Evolutionary conservation across 2,329 filamentous ascomycete species (phyloP), one percentile per base, ranked within the genome.

Genomic region (Botrytis medusae): DNA sequence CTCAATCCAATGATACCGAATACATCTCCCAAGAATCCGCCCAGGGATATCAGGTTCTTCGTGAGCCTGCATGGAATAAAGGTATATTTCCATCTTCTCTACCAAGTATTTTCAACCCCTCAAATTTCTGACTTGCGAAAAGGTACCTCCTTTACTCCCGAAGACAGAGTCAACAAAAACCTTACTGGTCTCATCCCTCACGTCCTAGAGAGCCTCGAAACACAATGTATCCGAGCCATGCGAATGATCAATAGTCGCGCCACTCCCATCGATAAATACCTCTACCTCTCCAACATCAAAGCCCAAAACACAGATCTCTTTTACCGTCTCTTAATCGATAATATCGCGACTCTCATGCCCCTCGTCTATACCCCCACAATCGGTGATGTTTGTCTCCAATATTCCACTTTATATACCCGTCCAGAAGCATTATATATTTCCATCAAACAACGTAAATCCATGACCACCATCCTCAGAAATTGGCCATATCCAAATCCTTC

Each of bases 401-500:
- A 97, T 89, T 97, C 95, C 57, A 94, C 95, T 79, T 90, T 98
- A 79, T 98, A 97, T 86, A 97, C 95, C 74, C 92, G 95, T 78
- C 95, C 96, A 34, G 96, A 98, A 87, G 94, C 92, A 77, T 89
- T 98, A 84, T 99, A 98, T 86, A 93, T 99, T 77, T 98, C 95
- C 75, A 98, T 93, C 84, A 93, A 94, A 84, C 95, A 99, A 86
- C 91, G 93, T 77, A 96, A 95, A 81, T 94, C 95, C 75, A 93
- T 98, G 76, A 90, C 90, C 79, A 91, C 92, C 63, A 95, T 98
- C 82, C 90, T 98, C 77, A 87, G 90, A 81, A 98, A 98, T 84
- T 99, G 96, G 96, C 94, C 94, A 42, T 92, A 96, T 82, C 84
- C 88, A 77, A 90, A 94, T 77, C 95, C 97, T 46, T 94, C 98